Evolutionary conservation across 768 basidiomycete genomes (phyloP), one percentile per base, ranked within the genome.

Genomic region (Suillus decipiens): DNA sequence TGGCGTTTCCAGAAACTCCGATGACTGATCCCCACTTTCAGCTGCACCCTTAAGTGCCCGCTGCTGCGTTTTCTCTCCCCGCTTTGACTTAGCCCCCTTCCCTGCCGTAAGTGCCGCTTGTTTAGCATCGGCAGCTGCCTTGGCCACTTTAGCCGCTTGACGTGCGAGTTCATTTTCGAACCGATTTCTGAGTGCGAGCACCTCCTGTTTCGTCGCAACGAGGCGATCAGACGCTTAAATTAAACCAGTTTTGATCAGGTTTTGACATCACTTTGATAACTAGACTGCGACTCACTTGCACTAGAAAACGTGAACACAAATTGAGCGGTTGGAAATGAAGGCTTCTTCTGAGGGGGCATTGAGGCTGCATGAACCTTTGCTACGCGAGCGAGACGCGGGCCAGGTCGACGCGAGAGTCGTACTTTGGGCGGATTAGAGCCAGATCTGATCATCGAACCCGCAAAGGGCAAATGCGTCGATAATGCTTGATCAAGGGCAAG

Each of bases 401-500:
- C 79, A 61, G 73, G 73, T 69, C 90, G 78, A 68, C 80, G 84
- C 58, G 89, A 89, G 33, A 84, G 79, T 42, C 86, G 81, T 39
- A 84, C 77, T 66, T 76, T 80, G 8, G 73, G 76, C 15, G 74
- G 60, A 63, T 67, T 65, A 37, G 69, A 63, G 61, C 65, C 69
- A 36, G 72, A 64, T 36, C 75, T 73, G 51, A 77, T 78, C 66
- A 78, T 81, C 61, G 80, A 70, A 61, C 69, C 62, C 17, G 70
- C 67, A 53, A 74, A 75, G 59, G 69, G 69, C 8, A 74, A 55
- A 55, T 73, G 75, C 48, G 81, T 82, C 43, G 87, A 86, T 51
- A 94, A 77, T 33, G 92, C 92, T 73, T 89, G 89, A 71, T 94
- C 92, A 34, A 93, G 78, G 41, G 90, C 89, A 48, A 92, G 79